Conservation (phyloP, 148 eudicot species). For the Rhododendron molle region DNA sequence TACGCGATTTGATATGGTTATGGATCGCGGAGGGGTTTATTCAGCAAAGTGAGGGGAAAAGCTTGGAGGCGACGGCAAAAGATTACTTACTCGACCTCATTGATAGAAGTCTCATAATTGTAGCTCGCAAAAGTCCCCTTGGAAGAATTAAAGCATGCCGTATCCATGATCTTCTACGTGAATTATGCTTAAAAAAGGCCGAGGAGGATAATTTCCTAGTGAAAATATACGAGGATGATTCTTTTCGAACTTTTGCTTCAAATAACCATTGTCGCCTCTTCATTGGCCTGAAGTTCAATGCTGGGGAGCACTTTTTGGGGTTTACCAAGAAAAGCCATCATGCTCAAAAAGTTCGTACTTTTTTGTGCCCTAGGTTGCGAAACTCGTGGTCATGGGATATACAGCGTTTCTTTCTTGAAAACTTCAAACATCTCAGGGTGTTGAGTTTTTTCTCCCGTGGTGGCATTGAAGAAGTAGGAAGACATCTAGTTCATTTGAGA, state of each 20-base stretch:
- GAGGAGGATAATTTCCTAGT: constrained; percentile 32
- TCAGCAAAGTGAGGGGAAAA: too few relatives aligned
- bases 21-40: constrained; percentile 53
- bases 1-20: constrained; percentile 20
- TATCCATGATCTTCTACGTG: constrained; percentile 40
- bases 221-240: too few relatives aligned
- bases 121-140: constrained; percentile 11
- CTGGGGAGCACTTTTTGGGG: too few relatives aligned
- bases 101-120: constrained; percentile 38
- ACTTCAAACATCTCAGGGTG: background rate
- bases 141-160: constrained; percentile 42
- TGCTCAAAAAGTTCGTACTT: background rate
- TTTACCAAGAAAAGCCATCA: background rate
- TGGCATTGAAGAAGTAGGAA: too few relatives aligned
- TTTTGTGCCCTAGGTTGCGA: fast-evolving
- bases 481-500: background rate
- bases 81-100: constrained; percentile 39
- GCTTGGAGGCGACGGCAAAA: background rate
- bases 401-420: too few relatives aligned
- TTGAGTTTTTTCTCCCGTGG: background rate
- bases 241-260: background rate
- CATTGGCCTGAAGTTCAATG: background rate
- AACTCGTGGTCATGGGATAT: too few relatives aligned
- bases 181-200: constrained; percentile 30
- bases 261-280: background rate